These are phyloP conservation scores for Paramarasmius palmivorus DNA, from an alignment of 1,284 basidiomycete genomes.

Conservation along the genomic window DNA sequence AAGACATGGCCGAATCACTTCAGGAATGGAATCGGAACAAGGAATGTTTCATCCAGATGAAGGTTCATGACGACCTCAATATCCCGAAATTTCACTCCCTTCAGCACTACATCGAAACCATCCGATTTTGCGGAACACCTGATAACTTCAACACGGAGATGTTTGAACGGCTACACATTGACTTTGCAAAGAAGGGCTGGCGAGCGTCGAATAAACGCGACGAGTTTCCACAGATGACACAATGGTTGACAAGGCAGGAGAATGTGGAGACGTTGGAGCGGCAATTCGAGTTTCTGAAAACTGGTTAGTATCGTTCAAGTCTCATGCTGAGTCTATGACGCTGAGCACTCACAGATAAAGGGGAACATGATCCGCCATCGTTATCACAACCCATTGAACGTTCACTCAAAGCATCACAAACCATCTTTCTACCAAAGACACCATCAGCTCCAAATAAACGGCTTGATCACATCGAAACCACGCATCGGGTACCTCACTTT, in stretches of 20 bases:
- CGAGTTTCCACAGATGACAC: slow-evolving; percentile 5
- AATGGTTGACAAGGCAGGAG: neutral
- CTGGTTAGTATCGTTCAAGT: no score
- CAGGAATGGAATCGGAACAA: slow-evolving; percentile 26
- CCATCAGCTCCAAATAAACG: no score
- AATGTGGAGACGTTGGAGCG: neutral
- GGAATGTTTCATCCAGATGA: slow-evolving; percentile 22
- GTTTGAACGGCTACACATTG: slow-evolving; percentile 6
- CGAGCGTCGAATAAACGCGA: slow-evolving; percentile 6
- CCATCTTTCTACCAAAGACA: no score
- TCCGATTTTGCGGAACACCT: slow-evolving; percentile 21
- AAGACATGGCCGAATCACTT: slow-evolving; percentile 20
- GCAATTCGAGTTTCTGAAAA: no score
- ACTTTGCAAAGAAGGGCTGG: slow-evolving; percentile 10
- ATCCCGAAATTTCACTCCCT: slow-evolving; percentile 34
- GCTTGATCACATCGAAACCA: no score
- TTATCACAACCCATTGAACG: no score
- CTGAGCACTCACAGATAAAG: no score
- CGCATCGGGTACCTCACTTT: no score
- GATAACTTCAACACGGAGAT: slow-evolving; percentile 26
- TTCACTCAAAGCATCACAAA: no score
- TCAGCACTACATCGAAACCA: slow-evolving; percentile 22
- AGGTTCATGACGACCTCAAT: slow-evolving; percentile 24
- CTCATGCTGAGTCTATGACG: no score
- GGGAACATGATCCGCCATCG: no score